Conservation (phyloP, 2,329 filamentous ascomycete species). For the Aspergillus fumigatus region DNA sequence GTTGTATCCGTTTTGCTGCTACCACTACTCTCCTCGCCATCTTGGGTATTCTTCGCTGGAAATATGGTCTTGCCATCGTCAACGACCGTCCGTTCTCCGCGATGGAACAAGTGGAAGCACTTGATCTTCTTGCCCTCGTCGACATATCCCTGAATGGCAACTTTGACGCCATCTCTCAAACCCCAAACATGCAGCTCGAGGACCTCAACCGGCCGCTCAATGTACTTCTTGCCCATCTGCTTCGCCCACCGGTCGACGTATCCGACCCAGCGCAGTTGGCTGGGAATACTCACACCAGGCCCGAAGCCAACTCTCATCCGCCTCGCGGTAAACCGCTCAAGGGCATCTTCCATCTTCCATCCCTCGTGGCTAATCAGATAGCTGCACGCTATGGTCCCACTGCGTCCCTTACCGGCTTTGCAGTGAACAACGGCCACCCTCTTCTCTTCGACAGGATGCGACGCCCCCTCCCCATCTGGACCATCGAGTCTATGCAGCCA, state of each 20-base stretch:
- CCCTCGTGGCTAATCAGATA: conserved; percentile 86
- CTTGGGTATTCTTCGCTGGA: conserved; percentile 43
- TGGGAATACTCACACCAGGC: conserved; percentile 85
- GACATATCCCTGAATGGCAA: conserved; percentile 76
- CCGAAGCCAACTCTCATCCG: conserved; percentile 90
- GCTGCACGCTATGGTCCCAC: conserved; percentile 79
- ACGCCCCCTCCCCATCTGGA: conserved; percentile 18
- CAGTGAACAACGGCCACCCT: conserved; percentile 90
- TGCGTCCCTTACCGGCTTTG: conserved; percentile 93
- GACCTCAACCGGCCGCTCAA: conserved; percentile 78
- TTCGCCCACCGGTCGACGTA: conserved; percentile 88
- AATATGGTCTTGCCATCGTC: conserved; percentile 47
- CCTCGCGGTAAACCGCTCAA: conserved; percentile 69
- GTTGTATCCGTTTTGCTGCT: not conserved
- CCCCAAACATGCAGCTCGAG: conserved; percentile 89
- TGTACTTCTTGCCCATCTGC: conserved; percentile 66
- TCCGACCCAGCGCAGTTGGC: conserved; percentile 78
- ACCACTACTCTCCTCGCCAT: conserved; percentile 1
- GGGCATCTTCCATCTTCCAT: conserved; percentile 60
- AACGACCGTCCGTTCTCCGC: conserved; percentile 59
- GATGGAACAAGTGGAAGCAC: conserved; percentile 72
- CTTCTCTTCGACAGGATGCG: conserved; percentile 34
- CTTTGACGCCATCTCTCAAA: conserved; percentile 77
- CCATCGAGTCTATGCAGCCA: conserved; percentile 58
- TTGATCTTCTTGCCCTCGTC: conserved; percentile 89